Evolutionary conservation across 192 early-diverging fungal species (phyloP), one percentile per base, ranked within the genome.

Genomic region (Coemansia reversa): DNA sequence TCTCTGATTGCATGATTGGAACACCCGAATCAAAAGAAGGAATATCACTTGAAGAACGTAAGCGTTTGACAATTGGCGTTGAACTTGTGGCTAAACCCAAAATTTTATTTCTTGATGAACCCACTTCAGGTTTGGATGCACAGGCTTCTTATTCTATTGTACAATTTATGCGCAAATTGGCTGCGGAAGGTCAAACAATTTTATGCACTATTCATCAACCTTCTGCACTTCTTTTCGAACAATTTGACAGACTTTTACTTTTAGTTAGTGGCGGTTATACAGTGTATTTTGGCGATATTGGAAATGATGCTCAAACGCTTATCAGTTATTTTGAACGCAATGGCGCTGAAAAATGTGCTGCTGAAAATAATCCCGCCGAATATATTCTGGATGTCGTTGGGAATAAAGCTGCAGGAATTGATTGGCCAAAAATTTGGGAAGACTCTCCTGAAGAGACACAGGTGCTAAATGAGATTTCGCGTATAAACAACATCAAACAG

Each of bases 331-430:
- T 93, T 85, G 90, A 93, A 62, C 66, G 67, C 33, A 84, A 91
- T 52, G 93, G 93, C 61, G 91, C 90, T 1, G 79, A 76, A 39
- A 76, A 70, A 20, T 93, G 90, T 61, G 79, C 85, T 16, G 78
- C 85, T 5, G 70, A 74, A 6, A 91, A 83, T 19, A 93, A 94
- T 66, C 90, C 90, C 48, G 93, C 93, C 33, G 93, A 94, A 72
- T 94, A 93, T 70, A 91, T 93, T 27, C 74, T 94, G 50, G 87
- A 93, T 54, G 87, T 88, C 56, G 90, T 91, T 52, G 90, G 90
- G 11, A 65, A 35, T 25, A 64, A 68, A 24, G 66, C 69, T 9
- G 52, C 52, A 0, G 42, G 39, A 22, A 72, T 84, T 25, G 86
- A 91, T 60, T 94, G 93, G 93, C 74, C 88, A 51, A 84, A 89